Evolutionary conservation across 2,329 filamentous ascomycete genomes (phyloP), one percentile per base, ranked within the genome.

Genomic region (Colletotrichum musicola): DNA sequence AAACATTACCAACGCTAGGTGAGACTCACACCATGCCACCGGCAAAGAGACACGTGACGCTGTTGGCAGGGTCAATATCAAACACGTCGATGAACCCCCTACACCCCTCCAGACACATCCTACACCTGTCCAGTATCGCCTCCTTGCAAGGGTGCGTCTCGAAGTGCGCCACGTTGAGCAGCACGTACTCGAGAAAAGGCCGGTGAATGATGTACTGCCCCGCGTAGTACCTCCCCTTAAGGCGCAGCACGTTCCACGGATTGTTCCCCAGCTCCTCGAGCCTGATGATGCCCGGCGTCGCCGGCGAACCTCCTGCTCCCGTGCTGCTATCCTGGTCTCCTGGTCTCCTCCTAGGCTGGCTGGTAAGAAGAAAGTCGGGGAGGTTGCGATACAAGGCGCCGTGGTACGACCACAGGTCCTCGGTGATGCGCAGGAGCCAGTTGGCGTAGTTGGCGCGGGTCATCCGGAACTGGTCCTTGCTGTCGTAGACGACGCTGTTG

Each of bases 201-300:
- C 76, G 65, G 25, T 77, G 74, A 1, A 78, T 76, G 5, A 78
- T 77, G 42, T 78, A 76, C 16, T 77, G 74, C 0, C 75, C 76
- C 0, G 76, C 75, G 7, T 72, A 77, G 20, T 76, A 77, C 4
- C 76, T 63, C 0, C 76, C 76, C 27, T 75, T 71, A 0, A 78
- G 70, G 18, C 76, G 58, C 0, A 76, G 25, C 0, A 78, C 74
- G 7, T 78, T 78, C 76, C 76, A 77, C 0, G 74, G 71, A n/a
- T 77, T 73, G n/a, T 78, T 78, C 0, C 72, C 71, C 10, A 71
- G 53, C n/a, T 64, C 66, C 27, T 64, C 64, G 1, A 60, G 40
- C 6, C 50, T 61, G n/a, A 71, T 65, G 18, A 69, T 74, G 1
- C 64, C 59, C 6, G 62, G 60, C 2, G 68, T 71, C 42, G 25